A percentile compares a stretch with the other conserved stretches of the same genome.
These are phyloP conservation scores for Tulasnella sp. DNA, from an alignment of 768 basidiomycete species.

Conservation along the genomic window DNA sequence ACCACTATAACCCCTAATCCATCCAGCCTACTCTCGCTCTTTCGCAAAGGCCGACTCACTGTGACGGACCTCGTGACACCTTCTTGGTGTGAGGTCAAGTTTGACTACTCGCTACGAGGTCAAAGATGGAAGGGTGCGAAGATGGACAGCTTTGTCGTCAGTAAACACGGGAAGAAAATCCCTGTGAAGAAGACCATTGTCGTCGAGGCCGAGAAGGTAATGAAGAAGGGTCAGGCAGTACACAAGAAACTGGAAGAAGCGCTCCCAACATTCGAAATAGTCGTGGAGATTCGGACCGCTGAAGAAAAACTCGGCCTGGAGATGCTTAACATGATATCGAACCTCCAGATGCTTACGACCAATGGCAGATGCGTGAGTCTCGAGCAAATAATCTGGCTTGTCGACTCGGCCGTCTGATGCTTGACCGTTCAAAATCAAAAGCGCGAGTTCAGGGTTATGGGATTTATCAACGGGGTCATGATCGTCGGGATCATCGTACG, in stretches of 20 bases:
- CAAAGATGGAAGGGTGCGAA: constrained; percentile 15
- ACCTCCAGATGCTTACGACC: constrained; percentile 25
- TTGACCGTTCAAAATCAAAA: not conserved
- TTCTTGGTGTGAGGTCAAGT: constrained; percentile 30
- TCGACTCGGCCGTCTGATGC: not conserved
- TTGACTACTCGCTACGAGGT: constrained; percentile 18
- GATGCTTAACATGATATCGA: constrained; percentile 29
- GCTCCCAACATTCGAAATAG: constrained; percentile 27
- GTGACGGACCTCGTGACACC: constrained; percentile 31
- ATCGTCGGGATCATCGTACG: constrained; percentile 29
- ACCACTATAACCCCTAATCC: not conserved
- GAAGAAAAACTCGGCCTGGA: constrained; percentile 29
- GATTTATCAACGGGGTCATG: constrained; percentile 27
- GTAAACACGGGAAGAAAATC: constrained; percentile 25
- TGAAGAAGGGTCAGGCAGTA: constrained; percentile 27
- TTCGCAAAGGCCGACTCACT: constrained; percentile 27
- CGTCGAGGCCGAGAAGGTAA: constrained; percentile 26
- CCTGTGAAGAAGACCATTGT: constrained; percentile 25
- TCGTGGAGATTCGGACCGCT: constrained; percentile 21
- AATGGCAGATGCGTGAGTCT: constrained; percentile 24
- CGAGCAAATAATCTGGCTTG: not conserved
- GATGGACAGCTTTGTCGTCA: constrained; percentile 25
- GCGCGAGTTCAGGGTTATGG: constrained; percentile 28
- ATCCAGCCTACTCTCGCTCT: constrained; percentile 12
- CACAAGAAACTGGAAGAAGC: constrained; percentile 30